These are phyloP conservation scores for Simplicillium aogashimaense DNA, from an alignment of 2,329 filamentous ascomycete genomes.

Conservation along the genomic window DNA sequence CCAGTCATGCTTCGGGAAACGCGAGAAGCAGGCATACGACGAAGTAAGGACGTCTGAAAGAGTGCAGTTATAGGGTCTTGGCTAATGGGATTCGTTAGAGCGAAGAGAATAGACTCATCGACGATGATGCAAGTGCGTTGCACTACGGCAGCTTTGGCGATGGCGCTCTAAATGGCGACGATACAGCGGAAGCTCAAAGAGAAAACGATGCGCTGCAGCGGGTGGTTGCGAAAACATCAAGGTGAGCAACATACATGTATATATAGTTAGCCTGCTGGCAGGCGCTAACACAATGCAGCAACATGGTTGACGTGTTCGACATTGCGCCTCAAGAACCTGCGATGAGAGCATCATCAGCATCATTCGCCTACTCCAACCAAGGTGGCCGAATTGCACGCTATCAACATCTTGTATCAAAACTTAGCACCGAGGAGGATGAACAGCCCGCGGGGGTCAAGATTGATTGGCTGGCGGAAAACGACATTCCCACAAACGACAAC, in stretches of 20 bases:
- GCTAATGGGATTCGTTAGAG: conserved; percentile 25
- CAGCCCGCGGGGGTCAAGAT: conserved; percentile 33
- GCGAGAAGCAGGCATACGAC: conserved; percentile 39
- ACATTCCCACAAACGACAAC: conserved; percentile 33
- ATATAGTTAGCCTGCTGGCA: not conserved
- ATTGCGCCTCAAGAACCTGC: conserved; percentile 43
- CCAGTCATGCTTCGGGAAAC: conserved; percentile 48
- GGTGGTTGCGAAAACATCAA: conserved; percentile 54
- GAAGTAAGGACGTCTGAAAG: conserved; percentile 32
- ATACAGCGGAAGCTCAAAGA: conserved; percentile 51
- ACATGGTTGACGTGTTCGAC: conserved; percentile 60
- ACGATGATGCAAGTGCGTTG: conserved; percentile 48
- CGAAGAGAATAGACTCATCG: conserved; percentile 48
- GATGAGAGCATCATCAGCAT: conserved; percentile 22
- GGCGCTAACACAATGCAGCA: conserved; percentile 28
- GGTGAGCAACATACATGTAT: conserved; percentile 31
- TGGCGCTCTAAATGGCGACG: conserved; percentile 41
- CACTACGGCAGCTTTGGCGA: conserved; percentile 57
- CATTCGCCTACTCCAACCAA: conserved; percentile 42
- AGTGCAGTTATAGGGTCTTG: conserved; percentile 3
- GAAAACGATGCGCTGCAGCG: conserved; percentile 56
- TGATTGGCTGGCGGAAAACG: conserved; percentile 47
- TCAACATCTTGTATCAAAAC: conserved; percentile 51
- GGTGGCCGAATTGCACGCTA: conserved; percentile 48
- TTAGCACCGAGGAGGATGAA: conserved; percentile 35